Percentiles rank a stretch among this genome's conserved stretches.
Evolutionary conservation across 495 filamentous ascomycete genomes (phyloP).

Genomic region (Hypomontagnella submonticulosa): DNA sequence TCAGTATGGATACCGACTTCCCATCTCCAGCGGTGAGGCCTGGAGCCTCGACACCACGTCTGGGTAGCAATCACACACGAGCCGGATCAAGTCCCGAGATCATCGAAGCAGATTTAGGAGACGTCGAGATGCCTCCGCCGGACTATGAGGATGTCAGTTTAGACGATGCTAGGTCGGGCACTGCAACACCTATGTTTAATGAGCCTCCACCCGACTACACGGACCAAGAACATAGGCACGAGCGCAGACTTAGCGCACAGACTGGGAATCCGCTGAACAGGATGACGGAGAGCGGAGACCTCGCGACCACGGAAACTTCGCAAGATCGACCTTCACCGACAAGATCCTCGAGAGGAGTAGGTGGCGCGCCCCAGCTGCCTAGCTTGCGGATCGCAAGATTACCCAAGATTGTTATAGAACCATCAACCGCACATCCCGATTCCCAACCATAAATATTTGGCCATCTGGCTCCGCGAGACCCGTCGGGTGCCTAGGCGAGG

Average conservation of each 20-base stretch:
- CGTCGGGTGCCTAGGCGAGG: background rate
- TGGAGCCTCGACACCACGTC: conserved; percentile 51
- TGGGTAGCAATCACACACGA: conserved; percentile 40
- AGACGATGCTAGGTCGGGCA: conserved; percentile 53
- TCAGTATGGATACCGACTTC: conserved; percentile 60
- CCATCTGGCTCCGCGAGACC: background rate
- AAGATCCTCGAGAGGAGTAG: conserved; percentile 47
- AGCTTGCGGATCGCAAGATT: conserved; percentile 56
- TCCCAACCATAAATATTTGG: conserved; percentile 3
- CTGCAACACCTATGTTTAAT: conserved; percentile 49
- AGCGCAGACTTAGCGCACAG: conserved; percentile 49
- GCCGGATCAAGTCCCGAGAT: conserved; percentile 55
- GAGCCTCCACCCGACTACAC: conserved; percentile 65
- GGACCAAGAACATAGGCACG: conserved; percentile 47
- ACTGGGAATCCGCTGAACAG: conserved; percentile 44
- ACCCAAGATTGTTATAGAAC: conserved; percentile 65
- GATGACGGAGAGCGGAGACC: conserved; percentile 40
- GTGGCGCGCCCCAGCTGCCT: conserved; percentile 55
- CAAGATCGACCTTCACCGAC: conserved; percentile 19
- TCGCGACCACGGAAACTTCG: conserved; percentile 27
- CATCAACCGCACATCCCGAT: conserved; percentile 54
- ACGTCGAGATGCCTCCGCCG: conserved; percentile 61
- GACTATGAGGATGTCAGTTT: conserved; percentile 67
- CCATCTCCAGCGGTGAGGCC: conserved; percentile 49
- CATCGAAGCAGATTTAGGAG: conserved; percentile 59